phyloP scores from a whole-genome alignment of 768 basidiomycete genomes.

The Lentinula edodes region DNA sequence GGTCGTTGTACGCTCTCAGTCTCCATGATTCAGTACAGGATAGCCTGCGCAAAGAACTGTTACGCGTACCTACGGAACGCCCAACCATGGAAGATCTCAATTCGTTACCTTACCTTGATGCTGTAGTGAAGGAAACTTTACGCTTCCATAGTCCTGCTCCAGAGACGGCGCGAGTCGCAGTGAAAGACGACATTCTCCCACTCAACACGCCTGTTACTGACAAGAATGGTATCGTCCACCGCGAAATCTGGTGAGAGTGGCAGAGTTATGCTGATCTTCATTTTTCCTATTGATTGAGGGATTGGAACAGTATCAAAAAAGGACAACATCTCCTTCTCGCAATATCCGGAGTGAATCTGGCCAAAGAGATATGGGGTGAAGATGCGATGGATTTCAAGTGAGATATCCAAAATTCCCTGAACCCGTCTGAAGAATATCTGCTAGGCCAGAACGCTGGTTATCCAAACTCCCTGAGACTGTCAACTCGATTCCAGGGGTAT shows the following conservation, averaged over 20 bases:
- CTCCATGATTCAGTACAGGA: too few species aligned
- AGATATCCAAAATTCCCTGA: conserved; percentile 14
- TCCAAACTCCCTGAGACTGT: conserved; percentile 34
- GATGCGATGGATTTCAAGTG: conserved; percentile 59
- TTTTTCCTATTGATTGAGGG: conserved; percentile 16
- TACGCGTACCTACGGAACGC: too few species aligned
- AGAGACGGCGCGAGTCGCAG: too few species aligned
- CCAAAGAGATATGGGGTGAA: conserved; percentile 52
- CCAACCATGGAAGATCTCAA: too few species aligned
- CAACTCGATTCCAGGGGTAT: conserved; percentile 39
- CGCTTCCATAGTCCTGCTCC: too few species aligned
- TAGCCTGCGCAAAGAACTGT: too few species aligned
- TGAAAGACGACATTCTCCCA: conserved; percentile 36
- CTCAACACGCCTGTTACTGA: conserved; percentile 29
- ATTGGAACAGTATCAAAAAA: conserved; percentile 33
- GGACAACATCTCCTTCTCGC: conserved; percentile 43
- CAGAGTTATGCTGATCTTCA: conserved; percentile 29
- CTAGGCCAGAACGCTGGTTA: conserved; percentile 62
- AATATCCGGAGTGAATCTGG: conserved; percentile 46
- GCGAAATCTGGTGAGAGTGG: conserved; percentile 27
- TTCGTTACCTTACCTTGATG: too few species aligned
- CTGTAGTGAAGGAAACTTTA: too few species aligned
- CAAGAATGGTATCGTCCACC: conserved; percentile 14
- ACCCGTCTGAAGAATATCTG: neutral
- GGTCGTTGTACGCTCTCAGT: too few species aligned